These are phyloP conservation scores for Paramicrosporidium saccamoebae DNA, from an alignment of 371 early-diverging fungal genomes.

Conservation along the genomic window DNA sequence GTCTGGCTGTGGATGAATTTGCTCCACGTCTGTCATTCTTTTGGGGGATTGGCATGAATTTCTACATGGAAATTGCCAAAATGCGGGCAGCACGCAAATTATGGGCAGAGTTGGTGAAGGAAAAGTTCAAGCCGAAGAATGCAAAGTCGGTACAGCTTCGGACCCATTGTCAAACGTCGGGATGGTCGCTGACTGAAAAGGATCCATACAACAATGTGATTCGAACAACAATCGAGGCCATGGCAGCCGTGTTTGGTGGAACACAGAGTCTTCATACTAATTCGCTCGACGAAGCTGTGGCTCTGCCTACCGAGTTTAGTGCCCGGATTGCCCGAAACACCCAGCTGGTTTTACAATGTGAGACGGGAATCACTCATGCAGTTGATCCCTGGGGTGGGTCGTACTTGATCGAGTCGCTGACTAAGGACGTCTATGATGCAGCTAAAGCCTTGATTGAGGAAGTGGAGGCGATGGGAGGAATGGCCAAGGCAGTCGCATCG, in stretches of 20 bases:
- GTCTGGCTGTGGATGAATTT: constrained; percentile 48
- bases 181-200: constrained; percentile 59
- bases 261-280: constrained; percentile 61
- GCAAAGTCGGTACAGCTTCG: constrained; percentile 31
- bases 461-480: constrained; percentile 44
- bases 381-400: constrained; percentile 61
- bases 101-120: constrained; percentile 38
- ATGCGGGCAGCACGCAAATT: constrained; percentile 45
- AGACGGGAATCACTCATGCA: constrained; percentile 39
- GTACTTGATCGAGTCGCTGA: constrained; percentile 65
- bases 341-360: constrained; percentile 46
- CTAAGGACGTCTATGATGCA: constrained; percentile 24
- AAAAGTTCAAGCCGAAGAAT: constrained; percentile 30
- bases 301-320: constrained; percentile 40
- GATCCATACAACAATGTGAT: constrained; percentile 63
- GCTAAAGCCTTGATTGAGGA: constrained; percentile 29
- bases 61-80: constrained; percentile 70
- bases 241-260: constrained; percentile 55
- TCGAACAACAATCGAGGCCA: constrained; percentile 51
- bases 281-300: constrained; percentile 50
- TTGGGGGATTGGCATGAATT: constrained; percentile 68
- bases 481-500: constrained; percentile 52
- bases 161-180: constrained; percentile 59
- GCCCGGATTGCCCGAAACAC: constrained; percentile 58
- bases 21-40: constrained; percentile 61